A percentile compares a stretch with the other conserved stretches of the same genome.
Evolutionary conservation across 2,329 filamentous ascomycete genomes (phyloP).

Genomic region (Fusarium sp.): DNA sequence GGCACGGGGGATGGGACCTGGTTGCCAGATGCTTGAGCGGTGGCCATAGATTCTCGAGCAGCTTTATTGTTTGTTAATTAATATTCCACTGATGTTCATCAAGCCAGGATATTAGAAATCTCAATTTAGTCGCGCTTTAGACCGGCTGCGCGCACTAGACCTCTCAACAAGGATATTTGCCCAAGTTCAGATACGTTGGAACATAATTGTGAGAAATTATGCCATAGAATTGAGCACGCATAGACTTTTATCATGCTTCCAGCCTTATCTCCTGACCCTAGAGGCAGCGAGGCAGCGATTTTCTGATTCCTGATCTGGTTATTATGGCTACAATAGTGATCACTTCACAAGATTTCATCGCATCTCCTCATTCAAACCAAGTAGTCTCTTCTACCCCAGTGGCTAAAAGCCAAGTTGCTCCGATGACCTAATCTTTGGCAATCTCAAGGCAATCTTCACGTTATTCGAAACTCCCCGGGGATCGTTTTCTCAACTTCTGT

Average conservation of each 20-base stretch:
- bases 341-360: not conserved
- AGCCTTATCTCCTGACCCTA: accelerated
- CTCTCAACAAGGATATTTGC: not conserved
- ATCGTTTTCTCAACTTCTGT: accelerated
- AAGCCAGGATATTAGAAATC: not conserved
- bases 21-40: no score
- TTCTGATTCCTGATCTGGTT: not conserved
- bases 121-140: not conserved
- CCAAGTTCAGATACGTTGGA: not conserved
- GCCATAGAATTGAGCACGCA: not conserved
- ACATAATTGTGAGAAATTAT: accelerated
- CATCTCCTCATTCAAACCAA: not conserved
- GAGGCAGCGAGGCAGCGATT: not conserved
- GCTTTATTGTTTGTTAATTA: no score
- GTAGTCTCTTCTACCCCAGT: not conserved
- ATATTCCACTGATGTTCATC: no score
- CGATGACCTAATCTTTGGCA: accelerated
- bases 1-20: not conserved
- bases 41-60: no score
- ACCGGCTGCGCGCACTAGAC: not conserved
- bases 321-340: no score
- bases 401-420: not conserved
- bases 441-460: not conserved
- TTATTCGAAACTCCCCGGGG: accelerated
- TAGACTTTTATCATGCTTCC: not conserved